phyloP scores from a whole-genome alignment of 1,284 basidiomycete species.

The Phylloboletellus chloephorus region DNA sequence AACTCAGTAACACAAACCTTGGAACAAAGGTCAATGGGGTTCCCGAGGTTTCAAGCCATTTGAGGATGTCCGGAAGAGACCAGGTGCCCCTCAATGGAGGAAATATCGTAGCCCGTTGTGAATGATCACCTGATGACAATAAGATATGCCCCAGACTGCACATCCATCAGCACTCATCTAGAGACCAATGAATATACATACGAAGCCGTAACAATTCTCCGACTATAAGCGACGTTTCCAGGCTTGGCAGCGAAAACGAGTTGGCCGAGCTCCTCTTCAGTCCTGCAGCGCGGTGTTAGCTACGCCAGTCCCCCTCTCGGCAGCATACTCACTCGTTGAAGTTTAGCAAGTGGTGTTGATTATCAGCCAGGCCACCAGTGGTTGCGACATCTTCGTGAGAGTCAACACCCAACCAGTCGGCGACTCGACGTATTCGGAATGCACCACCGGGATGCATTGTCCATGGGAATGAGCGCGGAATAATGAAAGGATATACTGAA shows the following conservation, averaged over 20 bases:
- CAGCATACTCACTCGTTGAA: conserved; percentile 28
- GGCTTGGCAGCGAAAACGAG: conserved; percentile 12
- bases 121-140: conserved; percentile 35
- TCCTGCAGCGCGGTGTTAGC: conserved; percentile 20
- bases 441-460: conserved; percentile 39
- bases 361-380: conserved; percentile 36
- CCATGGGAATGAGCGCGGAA: conserved; percentile 46
- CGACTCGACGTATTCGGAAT: conserved; percentile 57
- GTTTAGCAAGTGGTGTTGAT: conserved; percentile 32
- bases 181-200: conserved; percentile 21
- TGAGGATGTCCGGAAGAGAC: conserved; percentile 39
- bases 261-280: conserved; percentile 10
- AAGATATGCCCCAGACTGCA: conserved; percentile 56
- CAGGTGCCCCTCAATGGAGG: conserved; percentile 49
- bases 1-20: conserved; percentile 38
- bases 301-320: background rate
- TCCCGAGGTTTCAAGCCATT: conserved; percentile 42
- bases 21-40: conserved; percentile 45
- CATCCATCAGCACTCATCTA: conserved; percentile 12
- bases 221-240: conserved; percentile 3
- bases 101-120: conserved; percentile 36
- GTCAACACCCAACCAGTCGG: conserved; percentile 47
- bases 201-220: conserved; percentile 42
- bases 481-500: conserved; percentile 59
- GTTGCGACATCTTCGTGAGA: conserved; percentile 32